Base-by-base conservation (phyloP, 495 filamentous ascomycete genomes). In the Cercophora scortea region DNA sequence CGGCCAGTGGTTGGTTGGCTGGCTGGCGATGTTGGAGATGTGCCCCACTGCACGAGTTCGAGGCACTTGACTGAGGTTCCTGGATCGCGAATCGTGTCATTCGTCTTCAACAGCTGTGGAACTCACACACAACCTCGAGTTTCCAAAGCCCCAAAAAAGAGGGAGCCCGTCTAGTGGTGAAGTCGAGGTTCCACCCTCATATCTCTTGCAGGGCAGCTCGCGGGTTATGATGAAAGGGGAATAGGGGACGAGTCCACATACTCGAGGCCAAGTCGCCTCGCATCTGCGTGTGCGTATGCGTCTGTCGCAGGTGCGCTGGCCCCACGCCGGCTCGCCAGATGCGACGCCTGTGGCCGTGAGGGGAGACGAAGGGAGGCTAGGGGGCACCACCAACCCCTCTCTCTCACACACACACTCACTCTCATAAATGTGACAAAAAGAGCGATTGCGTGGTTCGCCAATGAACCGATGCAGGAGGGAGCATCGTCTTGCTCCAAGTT, bases 251-350 rank as follows among this genome's bases (percentile, higher is more conserved):
- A 56, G 57, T 57, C 64, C 63, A 66, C 59, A 62, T 41, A 54
- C 42, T 25, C 41, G 46, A 34, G 32, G 64, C 59, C 64, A 67
- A 61, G 64, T 64, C 53, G 59, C 60, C 62, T 58, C 55, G 57
- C 59, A 36, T 53, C 41, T 59, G 55, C 49, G 56, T 42, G 3
- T 15, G 47, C 33, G 12, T 49, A 1, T 17, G 42, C 9, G 38
- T 40, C 17, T 25, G n/a, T 44, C 42, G 42, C n/a, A n/a, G n/a
- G n/a, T 44, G 25, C 25, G 25, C 25, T 25, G 25, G 25, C 25
- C 25, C 25, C 25, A 25, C 25, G n/a, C n/a, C n/a, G n/a, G n/a
- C n/a, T n/a, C n/a, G n/a, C n/a, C n/a, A n/a, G n/a, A n/a, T n/a
- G n/a, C n/a, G n/a, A n/a, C n/a, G 25, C 25, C 25, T 25, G 25